phyloP scores from a whole-genome alignment of 2,329 filamentous ascomycete genomes.

The Venturia pyrina region DNA sequence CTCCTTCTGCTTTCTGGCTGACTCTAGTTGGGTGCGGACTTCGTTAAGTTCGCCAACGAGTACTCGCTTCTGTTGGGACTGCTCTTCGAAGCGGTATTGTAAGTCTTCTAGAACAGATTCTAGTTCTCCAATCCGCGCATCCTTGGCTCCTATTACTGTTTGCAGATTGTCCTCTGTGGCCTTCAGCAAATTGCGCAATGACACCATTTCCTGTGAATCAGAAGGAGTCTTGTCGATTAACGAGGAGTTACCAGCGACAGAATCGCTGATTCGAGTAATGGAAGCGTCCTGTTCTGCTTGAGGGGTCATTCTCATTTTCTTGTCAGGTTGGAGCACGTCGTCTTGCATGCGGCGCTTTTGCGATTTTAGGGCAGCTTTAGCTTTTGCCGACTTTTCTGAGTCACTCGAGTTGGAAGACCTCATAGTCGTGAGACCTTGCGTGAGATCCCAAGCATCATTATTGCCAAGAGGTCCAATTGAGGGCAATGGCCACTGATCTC shows the following conservation, averaged over 20 bases:
- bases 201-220: not conserved
- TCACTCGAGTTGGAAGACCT: slow-evolving; percentile 6
- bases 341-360: slow-evolving; percentile 7
- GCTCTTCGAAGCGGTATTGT: slow-evolving; percentile 9
- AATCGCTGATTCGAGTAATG: slow-evolving; percentile 8
- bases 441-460: slow-evolving; percentile 11
- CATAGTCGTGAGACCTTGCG: slow-evolving; percentile 9
- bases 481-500: slow-evolving; percentile 9
- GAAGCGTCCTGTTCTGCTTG: slow-evolving; percentile 9
- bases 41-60: slow-evolving; percentile 4
- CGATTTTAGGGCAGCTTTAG: slow-evolving; percentile 4
- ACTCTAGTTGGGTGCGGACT: not conserved
- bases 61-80: slow-evolving; percentile 1
- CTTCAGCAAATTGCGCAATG: slow-evolving; percentile 7
- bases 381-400: slow-evolving; percentile 8
- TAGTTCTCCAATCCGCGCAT: not conserved
- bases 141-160: not conserved
- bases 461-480: slow-evolving; percentile 9
- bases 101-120: slow-evolving; percentile 1
- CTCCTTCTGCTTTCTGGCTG: not conserved
- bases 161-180: slow-evolving; percentile 2
- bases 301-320: slow-evolving; percentile 11
- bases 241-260: not conserved
- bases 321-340: slow-evolving; percentile 1
- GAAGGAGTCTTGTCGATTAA: slow-evolving; percentile 5